Evolutionary conservation across 495 filamentous ascomycete species (phyloP), one percentile per base, ranked within the genome.

Genomic region (Melanomma pulvis-pyrius): DNA sequence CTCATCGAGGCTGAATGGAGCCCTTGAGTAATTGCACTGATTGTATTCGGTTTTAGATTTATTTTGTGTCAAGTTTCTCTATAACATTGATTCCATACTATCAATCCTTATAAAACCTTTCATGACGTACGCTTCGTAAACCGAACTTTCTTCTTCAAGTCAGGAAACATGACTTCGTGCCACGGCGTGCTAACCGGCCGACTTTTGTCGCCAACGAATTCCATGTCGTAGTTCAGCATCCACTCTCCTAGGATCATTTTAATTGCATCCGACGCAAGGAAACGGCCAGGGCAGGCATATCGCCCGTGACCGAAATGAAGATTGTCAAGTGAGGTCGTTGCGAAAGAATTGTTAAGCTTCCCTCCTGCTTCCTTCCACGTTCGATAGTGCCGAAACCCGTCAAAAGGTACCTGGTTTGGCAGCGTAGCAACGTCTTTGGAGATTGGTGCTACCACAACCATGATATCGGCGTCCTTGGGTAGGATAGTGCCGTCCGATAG

Each of bases 221-320:
- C 56, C 66, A 67, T 75, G 17, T 58, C 61, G 34, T 66, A 72
- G 24, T 70, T 36, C 17, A 58, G 39, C 8, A 75, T 54, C 39
- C 73, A 19, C 17, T 63, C 51, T 17, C 49, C 36, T 34, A 74
- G 24, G 7, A 71, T 48, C 51, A 82, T 78, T 60, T 86, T 85
- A 34, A 79, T 70, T 71, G 82, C 79, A 47, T 79, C 76, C 0
- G 73, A 65, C 0, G 82, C 83, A 53, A 85, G 82, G 72, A 85
- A 84, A 15, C 83, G 74, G 0, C 83, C 83, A 9, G 83, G 81
- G 59, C 83, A 85, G 0, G 86, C 82, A 55, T 87, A 81, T 39
- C 72, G 53, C 8, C 83, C 82, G 51, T 80, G 76, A 0, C 83
- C 82, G 59, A 84, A 86, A 0, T 68, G 73, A 6, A 80, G 72